These are phyloP conservation scores for Fusarium verticillioides DNA, from an alignment of 2,329 filamentous ascomycete genomes.

Conservation along the genomic window DNA sequence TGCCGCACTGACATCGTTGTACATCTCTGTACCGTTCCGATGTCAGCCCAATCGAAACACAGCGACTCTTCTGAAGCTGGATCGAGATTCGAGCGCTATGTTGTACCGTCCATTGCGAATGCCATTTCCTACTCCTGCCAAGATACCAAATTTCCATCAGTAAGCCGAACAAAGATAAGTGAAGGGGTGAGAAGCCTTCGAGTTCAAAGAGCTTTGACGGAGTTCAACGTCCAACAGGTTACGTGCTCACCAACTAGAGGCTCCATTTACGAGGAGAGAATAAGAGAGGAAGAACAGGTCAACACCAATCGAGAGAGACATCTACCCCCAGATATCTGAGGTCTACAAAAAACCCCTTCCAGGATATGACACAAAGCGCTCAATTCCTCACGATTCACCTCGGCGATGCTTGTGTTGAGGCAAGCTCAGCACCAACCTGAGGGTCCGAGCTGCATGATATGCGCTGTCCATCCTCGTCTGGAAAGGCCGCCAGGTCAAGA, in stretches of 20 bases:
- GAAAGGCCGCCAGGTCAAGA: no score
- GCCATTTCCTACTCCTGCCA: neutral
- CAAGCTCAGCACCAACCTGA: no score
- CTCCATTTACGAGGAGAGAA: neutral
- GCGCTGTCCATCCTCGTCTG: neutral
- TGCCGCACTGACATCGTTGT: rapidly evolving
- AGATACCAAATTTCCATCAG: neutral
- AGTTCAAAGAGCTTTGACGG: neutral
- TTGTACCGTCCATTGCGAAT: no score
- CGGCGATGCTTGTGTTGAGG: neutral
- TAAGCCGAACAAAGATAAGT: neutral
- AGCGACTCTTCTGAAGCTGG: no score
- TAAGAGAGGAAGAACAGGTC: neutral
- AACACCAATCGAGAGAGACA: neutral
- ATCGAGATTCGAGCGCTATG: no score
- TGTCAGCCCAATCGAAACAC: neutral
- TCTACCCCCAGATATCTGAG: rapidly evolving
- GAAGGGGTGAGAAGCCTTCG: neutral
- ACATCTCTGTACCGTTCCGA: no score
- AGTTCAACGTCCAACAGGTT: neutral
- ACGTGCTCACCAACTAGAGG: no score
- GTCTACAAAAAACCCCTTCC: no score
- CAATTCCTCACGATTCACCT: neutral
- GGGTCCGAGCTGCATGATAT: rapidly evolving
- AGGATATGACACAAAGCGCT: neutral